Base-by-base conservation (phyloP, 1,139 yeast species). In the Yamadazyma dendronema region DNA sequence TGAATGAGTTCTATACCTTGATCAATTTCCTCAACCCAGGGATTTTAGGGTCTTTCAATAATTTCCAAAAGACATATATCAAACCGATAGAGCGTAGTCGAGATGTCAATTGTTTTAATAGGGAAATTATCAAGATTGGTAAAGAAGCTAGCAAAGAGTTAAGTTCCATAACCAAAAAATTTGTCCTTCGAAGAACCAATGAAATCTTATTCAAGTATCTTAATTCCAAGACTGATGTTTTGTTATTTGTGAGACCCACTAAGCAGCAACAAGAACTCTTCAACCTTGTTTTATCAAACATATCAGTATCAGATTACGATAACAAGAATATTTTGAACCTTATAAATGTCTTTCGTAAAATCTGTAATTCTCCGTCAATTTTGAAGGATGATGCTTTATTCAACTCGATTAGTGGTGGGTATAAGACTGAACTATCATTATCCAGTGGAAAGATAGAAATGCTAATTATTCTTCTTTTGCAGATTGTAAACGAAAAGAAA, bases 1-100 rank as follows among this genome's bases (percentile, higher is more conserved):
- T 94, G 38, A 68, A 67, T 2, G 99, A 92, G 54, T 92, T 86
- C 55, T 88, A 68, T 58, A 84, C 86, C 10, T 78, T 92, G 54
- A 77, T 84, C 5, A 84, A 89, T 52, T 90, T 90, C 55, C 65
- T 89, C 11, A 89, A 88, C 52, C 96, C 97, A 0, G 92, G 90
- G 0, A 64, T 84, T 2, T 62, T 92, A 23, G 96, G 96, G 0
- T 66, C 72, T 0, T 73, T 75, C 39, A 65, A 74, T 23, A 61
- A 67, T 2, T 92, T 92, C 55, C 89, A 84, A 50, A 77, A 73
- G 43, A 70, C 69, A 4, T 92, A 58, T 53, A 79, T 87, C 40
- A 66, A 61, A 22, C 97, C 97, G 0, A 89, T 92, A 21, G 58
- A 79, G 36, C 69, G 74, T 41, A 79, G 95, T 0, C 67, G 97